Evolutionary conservation across 2,329 filamentous ascomycete species (phyloP).

Genomic region (Calonectria crousiana): DNA sequence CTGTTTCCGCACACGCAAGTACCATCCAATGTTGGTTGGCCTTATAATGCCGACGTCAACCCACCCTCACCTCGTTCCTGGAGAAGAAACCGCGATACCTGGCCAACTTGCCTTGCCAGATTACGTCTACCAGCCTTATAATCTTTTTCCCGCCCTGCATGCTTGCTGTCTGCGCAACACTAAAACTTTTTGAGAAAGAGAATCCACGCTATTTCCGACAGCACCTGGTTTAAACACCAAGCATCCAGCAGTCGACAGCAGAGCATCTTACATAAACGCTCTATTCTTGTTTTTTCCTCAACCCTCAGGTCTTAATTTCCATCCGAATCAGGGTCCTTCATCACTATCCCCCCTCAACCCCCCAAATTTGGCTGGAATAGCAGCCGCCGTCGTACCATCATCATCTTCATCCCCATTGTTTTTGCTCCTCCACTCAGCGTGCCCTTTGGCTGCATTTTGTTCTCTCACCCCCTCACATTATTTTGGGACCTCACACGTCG

Average conservation of each 20-base stretch:
- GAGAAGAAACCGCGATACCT: conserved; percentile 6
- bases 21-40: neutral
- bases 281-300: neutral
- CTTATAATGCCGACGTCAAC: conserved; percentile 9
- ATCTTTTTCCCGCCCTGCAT: neutral
- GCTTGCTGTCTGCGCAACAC: neutral
- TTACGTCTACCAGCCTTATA: neutral
- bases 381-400: neutral
- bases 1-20: neutral
- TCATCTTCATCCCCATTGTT: neutral
- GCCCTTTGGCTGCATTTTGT: neutral
- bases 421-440: neutral
- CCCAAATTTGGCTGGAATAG: neutral
- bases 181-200: neutral
- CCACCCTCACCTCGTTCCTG: neutral
- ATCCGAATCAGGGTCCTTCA: neutral
- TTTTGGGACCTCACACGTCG: neutral
- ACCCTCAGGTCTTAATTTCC: neutral
- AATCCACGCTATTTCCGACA: neutral
- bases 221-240: neutral
- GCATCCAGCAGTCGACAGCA: neutral
- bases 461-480: neutral
- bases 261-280: neutral
- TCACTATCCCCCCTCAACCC: neutral
- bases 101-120: neutral